Evolutionary conservation across 2,329 filamentous ascomycete genomes (phyloP).

Genomic region (Neurospora sp.): DNA sequence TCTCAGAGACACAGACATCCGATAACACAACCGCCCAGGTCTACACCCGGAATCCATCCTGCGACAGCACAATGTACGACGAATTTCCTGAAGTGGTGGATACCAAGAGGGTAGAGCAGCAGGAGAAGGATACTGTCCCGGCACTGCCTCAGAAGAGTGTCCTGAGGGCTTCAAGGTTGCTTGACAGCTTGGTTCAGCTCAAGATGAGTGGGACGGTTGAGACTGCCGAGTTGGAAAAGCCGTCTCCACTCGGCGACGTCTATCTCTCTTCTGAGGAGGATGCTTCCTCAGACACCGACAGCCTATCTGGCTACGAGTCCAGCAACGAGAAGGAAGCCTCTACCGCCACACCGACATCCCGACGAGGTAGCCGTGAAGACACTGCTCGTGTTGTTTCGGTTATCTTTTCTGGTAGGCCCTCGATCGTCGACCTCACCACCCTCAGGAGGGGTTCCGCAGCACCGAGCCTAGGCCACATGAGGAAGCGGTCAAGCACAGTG

Average conservation of each 20-base stretch:
- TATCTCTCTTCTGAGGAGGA: slow-evolving; percentile 60
- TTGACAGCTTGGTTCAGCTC: slow-evolving; percentile 26
- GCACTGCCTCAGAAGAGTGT: slow-evolving; percentile 41
- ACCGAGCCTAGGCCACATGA: slow-evolving; percentile 23
- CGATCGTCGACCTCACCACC: slow-evolving; percentile 40
- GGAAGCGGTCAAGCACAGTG: slow-evolving; percentile 17
- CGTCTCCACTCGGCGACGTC: slow-evolving; percentile 41
- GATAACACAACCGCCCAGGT: neutral
- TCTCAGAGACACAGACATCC: neutral
- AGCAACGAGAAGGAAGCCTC: slow-evolving; percentile 13
- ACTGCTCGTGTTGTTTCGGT: slow-evolving; percentile 51
- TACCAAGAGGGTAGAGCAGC: neutral
- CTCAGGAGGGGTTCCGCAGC: slow-evolving; percentile 33
- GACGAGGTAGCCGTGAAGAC: slow-evolving; percentile 39
- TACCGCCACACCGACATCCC: slow-evolving; percentile 12
- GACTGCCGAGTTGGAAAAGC: slow-evolving; percentile 24
- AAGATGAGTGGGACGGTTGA: slow-evolving; percentile 22
- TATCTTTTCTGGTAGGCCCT: slow-evolving; percentile 49
- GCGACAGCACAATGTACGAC: slow-evolving; percentile 1
- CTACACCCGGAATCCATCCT: slow-evolving; percentile 1
- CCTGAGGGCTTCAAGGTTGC: slow-evolving; percentile 36
- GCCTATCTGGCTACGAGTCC: slow-evolving; percentile 40
- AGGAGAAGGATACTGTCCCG: slow-evolving; percentile 24
- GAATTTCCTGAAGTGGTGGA: neutral
- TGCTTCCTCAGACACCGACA: slow-evolving; percentile 51